Conservation (phyloP, 1,284 basidiomycete species). For the Anthracocystis panici-leucophaei region DNA sequence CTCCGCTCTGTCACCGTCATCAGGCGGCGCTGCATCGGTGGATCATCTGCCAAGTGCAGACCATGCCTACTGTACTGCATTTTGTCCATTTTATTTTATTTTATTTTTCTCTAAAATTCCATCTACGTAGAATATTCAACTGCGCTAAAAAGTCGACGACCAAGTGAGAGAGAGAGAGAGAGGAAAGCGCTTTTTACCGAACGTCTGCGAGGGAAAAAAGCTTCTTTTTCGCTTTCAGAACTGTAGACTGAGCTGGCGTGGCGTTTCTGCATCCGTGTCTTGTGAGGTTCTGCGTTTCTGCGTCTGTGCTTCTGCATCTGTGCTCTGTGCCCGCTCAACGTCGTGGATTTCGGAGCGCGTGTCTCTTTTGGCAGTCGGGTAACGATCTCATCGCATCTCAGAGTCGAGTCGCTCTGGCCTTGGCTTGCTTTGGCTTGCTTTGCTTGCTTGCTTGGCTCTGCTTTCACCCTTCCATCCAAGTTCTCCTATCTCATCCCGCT, state of each 20-base stretch:
- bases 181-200: background rate
- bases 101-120: background rate
- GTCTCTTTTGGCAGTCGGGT: background rate
- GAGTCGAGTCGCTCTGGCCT: background rate
- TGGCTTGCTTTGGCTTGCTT: too few species aligned
- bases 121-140: too few species aligned
- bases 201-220: too few species aligned
- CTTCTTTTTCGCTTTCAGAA: too few species aligned
- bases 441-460: too few species aligned
- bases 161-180: background rate
- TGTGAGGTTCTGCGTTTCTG: background rate
- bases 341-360: background rate
- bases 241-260: too few species aligned
- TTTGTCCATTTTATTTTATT: too few species aligned
- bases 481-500: background rate
- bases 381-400: slow-evolving; percentile 12
- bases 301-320: background rate
- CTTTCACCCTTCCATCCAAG: background rate
- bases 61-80: background rate
- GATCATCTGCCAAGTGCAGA: background rate
- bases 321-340: slow-evolving; percentile 2
- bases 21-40: background rate
- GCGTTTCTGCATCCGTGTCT: background rate
- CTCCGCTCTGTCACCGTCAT: background rate
- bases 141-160: background rate